These are phyloP conservation scores for Phytophthora palmivora DNA, from an alignment of 352 stramenopile species.

Conservation along the genomic window DNA sequence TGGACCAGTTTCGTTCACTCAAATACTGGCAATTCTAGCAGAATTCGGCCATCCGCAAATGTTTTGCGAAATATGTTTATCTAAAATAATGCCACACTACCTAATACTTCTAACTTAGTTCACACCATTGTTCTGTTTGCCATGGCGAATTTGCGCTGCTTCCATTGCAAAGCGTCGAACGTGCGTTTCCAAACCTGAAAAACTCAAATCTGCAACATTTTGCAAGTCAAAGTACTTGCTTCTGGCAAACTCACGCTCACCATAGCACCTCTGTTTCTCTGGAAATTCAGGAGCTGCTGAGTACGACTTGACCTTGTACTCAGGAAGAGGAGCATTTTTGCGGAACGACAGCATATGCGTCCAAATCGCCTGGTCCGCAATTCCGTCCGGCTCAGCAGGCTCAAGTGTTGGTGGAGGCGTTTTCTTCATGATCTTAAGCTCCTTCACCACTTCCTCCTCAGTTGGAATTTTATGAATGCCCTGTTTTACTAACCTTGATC, in stretches of 20 bases:
- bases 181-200: conserved; percentile 30
- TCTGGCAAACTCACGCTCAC: conserved; percentile 37
- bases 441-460: conserved; percentile 23
- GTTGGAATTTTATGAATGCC: conserved; percentile 27
- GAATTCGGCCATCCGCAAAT: too few species aligned
- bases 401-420: conserved; percentile 25
- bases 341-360: conserved; percentile 71
- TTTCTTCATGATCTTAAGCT: conserved; percentile 28
- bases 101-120: too few species aligned
- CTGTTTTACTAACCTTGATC: conserved; percentile 28
- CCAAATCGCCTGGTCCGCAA: conserved; percentile 59
- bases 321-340: conserved; percentile 28
- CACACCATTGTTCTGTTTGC: background rate
- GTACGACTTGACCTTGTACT: conserved; percentile 67
- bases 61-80: too few species aligned
- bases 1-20: too few species aligned
- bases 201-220: conserved; percentile 30
- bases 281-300: conserved; percentile 40
- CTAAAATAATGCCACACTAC: too few species aligned
- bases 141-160: conserved; percentile 9
- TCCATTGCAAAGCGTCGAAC: too few species aligned
- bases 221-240: conserved; percentile 43
- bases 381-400: conserved; percentile 25
- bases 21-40: too few species aligned
- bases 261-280: conserved; percentile 62